Percentiles rank a stretch among this genome's conserved stretches.
Evolutionary conservation across 768 basidiomycete species (phyloP).

Genomic region (Epithele typhae): DNA sequence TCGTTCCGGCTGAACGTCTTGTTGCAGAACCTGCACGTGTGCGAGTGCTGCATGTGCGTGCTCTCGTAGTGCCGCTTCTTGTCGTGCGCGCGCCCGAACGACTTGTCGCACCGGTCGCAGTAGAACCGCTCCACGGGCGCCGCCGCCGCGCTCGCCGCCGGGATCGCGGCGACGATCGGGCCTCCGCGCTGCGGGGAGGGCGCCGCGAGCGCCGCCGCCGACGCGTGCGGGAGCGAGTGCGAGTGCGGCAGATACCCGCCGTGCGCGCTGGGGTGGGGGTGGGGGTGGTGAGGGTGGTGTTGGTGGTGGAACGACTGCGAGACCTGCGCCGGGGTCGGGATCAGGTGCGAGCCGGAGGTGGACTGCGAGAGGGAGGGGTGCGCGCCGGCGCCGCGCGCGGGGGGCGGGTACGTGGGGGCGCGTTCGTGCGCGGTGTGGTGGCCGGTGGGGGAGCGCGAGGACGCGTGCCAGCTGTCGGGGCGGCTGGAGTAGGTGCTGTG

Average conservation of each 20-base stretch:
- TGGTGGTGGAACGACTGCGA: conserved; percentile 14
- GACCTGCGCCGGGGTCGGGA: conserved; percentile 18
- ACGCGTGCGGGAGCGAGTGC: background rate
- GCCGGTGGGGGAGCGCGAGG: background rate
- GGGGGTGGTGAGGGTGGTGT: too few species aligned
- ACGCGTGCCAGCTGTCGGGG: conserved; percentile 3
- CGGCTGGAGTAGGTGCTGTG: background rate
- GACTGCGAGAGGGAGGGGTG: conserved; percentile 16
- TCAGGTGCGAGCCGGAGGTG: conserved; percentile 6
- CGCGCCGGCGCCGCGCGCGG: background rate
- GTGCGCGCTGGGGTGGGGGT: background rate
- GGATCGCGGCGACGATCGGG: conserved; percentile 18
- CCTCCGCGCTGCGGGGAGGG: background rate
- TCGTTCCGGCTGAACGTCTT: conserved; percentile 78
- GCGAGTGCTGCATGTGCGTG: conserved; percentile 60
- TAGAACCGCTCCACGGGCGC: conserved; percentile 60
- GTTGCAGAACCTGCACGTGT: conserved; percentile 67
- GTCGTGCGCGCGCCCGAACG: conserved; percentile 78
- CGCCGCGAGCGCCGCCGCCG: background rate
- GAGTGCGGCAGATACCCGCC: conserved; percentile 5
- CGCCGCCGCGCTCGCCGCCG: conserved; percentile 22
- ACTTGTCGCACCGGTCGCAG: conserved; percentile 74
- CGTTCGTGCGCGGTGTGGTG: conserved; percentile 4
- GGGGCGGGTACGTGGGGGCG: background rate
- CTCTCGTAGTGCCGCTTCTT: conserved; percentile 79